Evolutionary conservation across 805 yeast genomes (phyloP).

Genomic region (Candida piceae): DNA sequence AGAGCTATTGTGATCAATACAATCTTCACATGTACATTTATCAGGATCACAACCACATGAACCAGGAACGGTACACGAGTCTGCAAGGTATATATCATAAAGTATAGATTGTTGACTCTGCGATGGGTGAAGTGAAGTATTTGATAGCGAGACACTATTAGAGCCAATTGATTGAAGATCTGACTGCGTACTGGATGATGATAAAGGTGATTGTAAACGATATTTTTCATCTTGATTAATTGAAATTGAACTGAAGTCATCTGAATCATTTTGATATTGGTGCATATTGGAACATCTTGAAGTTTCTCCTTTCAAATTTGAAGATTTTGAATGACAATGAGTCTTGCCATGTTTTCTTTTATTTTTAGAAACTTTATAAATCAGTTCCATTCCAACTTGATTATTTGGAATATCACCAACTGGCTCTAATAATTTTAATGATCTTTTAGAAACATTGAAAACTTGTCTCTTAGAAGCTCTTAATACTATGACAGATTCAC

Average conservation of each 20-base stretch:
- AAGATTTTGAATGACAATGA: conserved; percentile 9
- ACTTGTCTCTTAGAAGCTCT: conserved; percentile 32
- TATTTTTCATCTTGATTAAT: too few relatives aligned
- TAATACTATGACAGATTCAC: conserved; percentile 27
- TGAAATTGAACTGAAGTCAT: too few relatives aligned
- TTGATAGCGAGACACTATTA: neutral
- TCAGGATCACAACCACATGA: conserved; percentile 30
- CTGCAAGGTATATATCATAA: conserved; percentile 29
- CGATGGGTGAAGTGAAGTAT: too few relatives aligned
- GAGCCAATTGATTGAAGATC: too few relatives aligned
- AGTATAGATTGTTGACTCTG: conserved; percentile 6
- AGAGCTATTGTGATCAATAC: conserved; percentile 26
- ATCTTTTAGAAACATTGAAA: conserved; percentile 31
- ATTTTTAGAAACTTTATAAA: conserved; percentile 17
- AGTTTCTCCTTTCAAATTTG: neutral
- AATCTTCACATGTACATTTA: conserved; percentile 27
- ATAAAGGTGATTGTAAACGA: too few relatives aligned
- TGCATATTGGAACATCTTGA: neutral
- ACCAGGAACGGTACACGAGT: conserved; percentile 31
- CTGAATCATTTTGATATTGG: too few relatives aligned
- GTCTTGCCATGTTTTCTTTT: conserved; percentile 17
- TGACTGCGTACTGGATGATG: too few relatives aligned
- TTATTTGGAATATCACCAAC: conserved; percentile 30
- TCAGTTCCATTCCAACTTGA: conserved; percentile 28
- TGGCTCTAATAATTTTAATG: conserved; percentile 30